These are phyloP conservation scores for Candida nitratophila DNA, from an alignment of 805 yeast genomes.

Conservation along the genomic window DNA sequence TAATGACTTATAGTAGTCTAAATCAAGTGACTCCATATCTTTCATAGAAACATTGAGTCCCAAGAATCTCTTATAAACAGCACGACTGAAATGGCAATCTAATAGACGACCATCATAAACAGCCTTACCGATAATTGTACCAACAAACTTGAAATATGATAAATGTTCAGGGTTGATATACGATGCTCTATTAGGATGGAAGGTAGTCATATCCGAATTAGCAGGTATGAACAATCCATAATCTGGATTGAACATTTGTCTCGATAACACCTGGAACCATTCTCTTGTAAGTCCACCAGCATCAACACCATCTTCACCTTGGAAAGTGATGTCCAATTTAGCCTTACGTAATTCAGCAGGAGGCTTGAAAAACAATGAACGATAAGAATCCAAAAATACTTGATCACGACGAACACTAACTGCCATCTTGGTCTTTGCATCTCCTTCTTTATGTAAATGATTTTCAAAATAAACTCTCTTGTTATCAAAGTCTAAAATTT, in stretches of 20 bases:
- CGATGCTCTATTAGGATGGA: slow-evolving; percentile 91
- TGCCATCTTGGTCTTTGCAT: slow-evolving; percentile 39
- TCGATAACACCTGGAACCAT: slow-evolving; percentile 90
- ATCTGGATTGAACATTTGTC: slow-evolving; percentile 95
- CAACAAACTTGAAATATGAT: slow-evolving; percentile 90
- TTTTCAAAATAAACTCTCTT: slow-evolving; percentile 81
- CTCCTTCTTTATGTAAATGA: slow-evolving; percentile 48
- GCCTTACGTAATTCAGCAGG: slow-evolving; percentile 66
- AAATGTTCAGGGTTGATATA: slow-evolving; percentile 91
- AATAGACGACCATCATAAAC: slow-evolving; percentile 77
- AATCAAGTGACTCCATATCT: slow-evolving; percentile 91
- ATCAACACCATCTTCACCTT: slow-evolving; percentile 94
- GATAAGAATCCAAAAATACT: slow-evolving; percentile 85
- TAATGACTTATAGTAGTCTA: slow-evolving; percentile 86
- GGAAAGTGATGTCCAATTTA: slow-evolving; percentile 73
- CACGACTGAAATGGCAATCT: slow-evolving; percentile 93
- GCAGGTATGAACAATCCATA: slow-evolving; percentile 90
- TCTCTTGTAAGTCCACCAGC: slow-evolving; percentile 98
- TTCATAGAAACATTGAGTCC: slow-evolving; percentile 76
- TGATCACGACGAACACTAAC: slow-evolving; percentile 79
- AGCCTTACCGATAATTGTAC: slow-evolving; percentile 91
- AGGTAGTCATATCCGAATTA: slow-evolving; percentile 85
- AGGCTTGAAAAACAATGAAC: slow-evolving; percentile 72
- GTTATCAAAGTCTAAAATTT: slow-evolving; percentile 89
- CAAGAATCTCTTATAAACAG: slow-evolving; percentile 83